These are phyloP conservation scores for Aristolochia contorta DNA, from an alignment of 164 flowering plant genomes.

Conservation along the genomic window DNA sequence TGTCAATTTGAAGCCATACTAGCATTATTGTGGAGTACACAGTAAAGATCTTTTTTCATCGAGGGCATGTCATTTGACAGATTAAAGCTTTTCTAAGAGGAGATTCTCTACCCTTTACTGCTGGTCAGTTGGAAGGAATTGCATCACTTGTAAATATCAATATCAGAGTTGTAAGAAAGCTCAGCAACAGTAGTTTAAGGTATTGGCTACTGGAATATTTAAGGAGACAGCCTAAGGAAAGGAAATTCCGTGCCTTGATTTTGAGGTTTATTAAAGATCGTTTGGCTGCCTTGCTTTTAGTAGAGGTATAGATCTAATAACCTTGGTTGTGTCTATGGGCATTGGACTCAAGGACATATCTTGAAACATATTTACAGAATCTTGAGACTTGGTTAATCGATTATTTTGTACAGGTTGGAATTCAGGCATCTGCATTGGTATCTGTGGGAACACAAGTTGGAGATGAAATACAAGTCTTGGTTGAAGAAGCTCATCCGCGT, in stretches of 20 bases:
- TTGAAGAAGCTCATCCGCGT: constrained; percentile 90
- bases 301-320: constrained; percentile 43
- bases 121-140: constrained; percentile 86
- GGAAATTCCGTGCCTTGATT: constrained; percentile 60
- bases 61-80: constrained; percentile 22
- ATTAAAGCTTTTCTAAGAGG: constrained; percentile 81
- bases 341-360: too few relatives aligned
- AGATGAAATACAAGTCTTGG: constrained; percentile 69
- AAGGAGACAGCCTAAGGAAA: constrained; percentile 69
- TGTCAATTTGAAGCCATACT: not conserved
- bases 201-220: constrained; percentile 86
- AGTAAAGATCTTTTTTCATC: too few relatives aligned
- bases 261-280: constrained; percentile 87
- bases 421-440: constrained; percentile 77
- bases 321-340: too few relatives aligned
- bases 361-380: too few relatives aligned
- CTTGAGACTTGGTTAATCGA: not conserved
- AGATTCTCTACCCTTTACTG: constrained; percentile 62
- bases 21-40: too few relatives aligned
- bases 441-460: constrained; percentile 67
- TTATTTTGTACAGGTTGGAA: constrained; percentile 51
- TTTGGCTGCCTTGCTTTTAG: constrained; percentile 54
- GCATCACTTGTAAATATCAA: constrained; percentile 53
- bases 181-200: constrained; percentile 57
- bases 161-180: constrained; percentile 42